Conservation (phyloP, 1,284 basidiomycete genomes). For the Termitomyces sp. region DNA sequence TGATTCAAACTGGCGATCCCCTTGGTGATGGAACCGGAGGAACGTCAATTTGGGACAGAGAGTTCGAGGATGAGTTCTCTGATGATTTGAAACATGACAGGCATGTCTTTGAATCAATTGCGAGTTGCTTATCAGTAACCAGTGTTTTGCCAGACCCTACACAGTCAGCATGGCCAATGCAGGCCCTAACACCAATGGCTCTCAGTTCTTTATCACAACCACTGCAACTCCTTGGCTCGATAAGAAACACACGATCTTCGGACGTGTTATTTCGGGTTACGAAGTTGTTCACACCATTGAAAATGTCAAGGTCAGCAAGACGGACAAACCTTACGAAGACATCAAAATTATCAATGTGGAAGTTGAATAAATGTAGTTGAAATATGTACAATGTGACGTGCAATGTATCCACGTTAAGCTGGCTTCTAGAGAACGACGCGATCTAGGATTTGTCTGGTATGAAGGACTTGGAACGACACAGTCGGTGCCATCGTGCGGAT, state of each 20-base stretch:
- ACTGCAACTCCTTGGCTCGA: conserved; percentile 94
- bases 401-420: not conserved
- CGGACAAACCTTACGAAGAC: conserved; percentile 85
- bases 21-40: conserved; percentile 98
- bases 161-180: conserved; percentile 99
- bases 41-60: conserved; percentile 87
- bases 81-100: conserved; percentile 88
- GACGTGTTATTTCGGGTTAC: conserved; percentile 75
- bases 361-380: conserved; percentile 37
- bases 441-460: conserved; percentile 31
- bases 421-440: conserved; percentile 34
- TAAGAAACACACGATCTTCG: conserved; percentile 95
- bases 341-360: conserved; percentile 83
- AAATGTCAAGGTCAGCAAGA: conserved; percentile 72
- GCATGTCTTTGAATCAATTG: conserved; percentile 33
- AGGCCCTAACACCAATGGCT: conserved; percentile 89
- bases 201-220: conserved; percentile 98
- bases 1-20: conserved; percentile 98
- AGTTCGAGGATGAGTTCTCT: conserved; percentile 95
- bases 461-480: conserved; percentile 20
- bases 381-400: conserved; percentile 20
- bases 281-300: conserved; percentile 87
- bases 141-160: conserved; percentile 63
- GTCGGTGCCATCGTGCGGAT: conserved; percentile 1
- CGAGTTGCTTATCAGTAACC: not conserved